These are phyloP conservation scores for Amanita rubescens DNA, from an alignment of 768 basidiomycete species.

Conservation along the genomic window DNA sequence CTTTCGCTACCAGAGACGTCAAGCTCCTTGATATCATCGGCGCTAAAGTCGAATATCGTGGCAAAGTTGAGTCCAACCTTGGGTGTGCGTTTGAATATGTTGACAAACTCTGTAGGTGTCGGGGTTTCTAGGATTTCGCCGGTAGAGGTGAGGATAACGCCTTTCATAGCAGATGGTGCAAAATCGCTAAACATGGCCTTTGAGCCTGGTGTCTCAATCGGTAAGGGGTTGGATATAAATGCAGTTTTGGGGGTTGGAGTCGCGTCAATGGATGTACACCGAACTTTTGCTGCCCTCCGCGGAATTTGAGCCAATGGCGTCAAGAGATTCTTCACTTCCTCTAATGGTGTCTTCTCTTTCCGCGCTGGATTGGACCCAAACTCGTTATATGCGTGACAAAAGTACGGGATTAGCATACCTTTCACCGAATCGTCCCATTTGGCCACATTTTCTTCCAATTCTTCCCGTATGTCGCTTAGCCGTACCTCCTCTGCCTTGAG, in stretches of 20 bases:
- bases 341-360: constrained; percentile 53
- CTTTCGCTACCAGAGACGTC: constrained; percentile 24
- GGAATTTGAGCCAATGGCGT: constrained; percentile 34
- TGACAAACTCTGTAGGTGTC: constrained; percentile 54
- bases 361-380: constrained; percentile 22
- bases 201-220: constrained; percentile 47
- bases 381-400: constrained; percentile 8
- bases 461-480: constrained; percentile 37
- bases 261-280: constrained; percentile 6
- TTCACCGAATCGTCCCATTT: constrained; percentile 29
- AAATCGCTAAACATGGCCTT: constrained; percentile 28
- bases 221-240: constrained; percentile 16
- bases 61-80: constrained; percentile 68
- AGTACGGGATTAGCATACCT: not conserved
- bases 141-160: constrained; percentile 73
- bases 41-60: constrained; percentile 69
- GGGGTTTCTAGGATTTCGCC: constrained; percentile 72
- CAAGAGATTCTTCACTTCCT: constrained; percentile 70
- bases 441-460: constrained; percentile 43
- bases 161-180: constrained; percentile 58
- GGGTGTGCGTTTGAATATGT: constrained; percentile 62
- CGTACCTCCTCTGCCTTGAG: constrained; percentile 42
- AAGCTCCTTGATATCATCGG: not conserved
- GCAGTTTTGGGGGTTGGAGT: constrained; percentile 21
- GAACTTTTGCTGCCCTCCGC: constrained; percentile 17